A percentile compares a stretch with the other conserved stretches of the same genome.
phyloP scores from a whole-genome alignment of 2,329 filamentous ascomycete species.

The Aspergillus persii region DNA sequence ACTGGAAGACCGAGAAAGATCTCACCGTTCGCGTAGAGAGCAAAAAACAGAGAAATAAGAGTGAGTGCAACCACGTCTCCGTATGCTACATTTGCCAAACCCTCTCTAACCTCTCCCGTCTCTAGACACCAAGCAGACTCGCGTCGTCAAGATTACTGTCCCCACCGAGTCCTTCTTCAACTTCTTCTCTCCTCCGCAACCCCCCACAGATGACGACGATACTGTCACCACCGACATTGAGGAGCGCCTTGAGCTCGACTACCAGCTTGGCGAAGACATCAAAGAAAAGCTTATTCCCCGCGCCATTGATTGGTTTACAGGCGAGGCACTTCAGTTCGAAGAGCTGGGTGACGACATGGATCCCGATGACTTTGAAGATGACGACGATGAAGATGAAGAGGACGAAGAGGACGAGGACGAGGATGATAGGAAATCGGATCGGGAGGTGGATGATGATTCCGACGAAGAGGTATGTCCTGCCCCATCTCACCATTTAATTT shows the following conservation, averaged over 20 bases:
- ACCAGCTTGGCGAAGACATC: constrained; percentile 98
- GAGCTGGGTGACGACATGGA: constrained; percentile 84
- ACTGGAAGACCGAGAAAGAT: constrained; percentile 92
- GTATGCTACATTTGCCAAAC: background rate
- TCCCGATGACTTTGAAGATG: constrained; percentile 79
- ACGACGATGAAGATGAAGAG: constrained; percentile 89
- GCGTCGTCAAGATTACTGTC: constrained; percentile 98
- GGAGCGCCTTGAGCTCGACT: constrained; percentile 95
- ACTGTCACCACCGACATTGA: constrained; percentile 87
- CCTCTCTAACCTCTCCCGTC: background rate
- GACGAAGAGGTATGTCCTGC: constrained; percentile 48
- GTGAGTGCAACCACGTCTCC: constrained; percentile 54
- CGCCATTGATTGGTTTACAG: constrained; percentile 99
- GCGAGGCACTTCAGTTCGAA: constrained; percentile 94
- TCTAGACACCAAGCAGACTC: constrained; percentile 95
- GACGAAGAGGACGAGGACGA: constrained; percentile 84
- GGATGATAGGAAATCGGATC: constrained; percentile 69
- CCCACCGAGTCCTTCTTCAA: constrained; percentile 99
- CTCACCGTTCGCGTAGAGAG: constrained; percentile 92
- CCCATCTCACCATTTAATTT: background rate
- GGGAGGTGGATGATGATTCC: constrained; percentile 62
- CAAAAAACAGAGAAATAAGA: constrained; percentile 99
- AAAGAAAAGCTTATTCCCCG: constrained; percentile 99
- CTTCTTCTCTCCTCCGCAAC: constrained; percentile 95
- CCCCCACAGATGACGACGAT: constrained; percentile 66